Evolutionary conservation across 2,329 filamentous ascomycete genomes (phyloP), one percentile per base, ranked within the genome.

Genomic region (Parascedosporium putredinis): DNA sequence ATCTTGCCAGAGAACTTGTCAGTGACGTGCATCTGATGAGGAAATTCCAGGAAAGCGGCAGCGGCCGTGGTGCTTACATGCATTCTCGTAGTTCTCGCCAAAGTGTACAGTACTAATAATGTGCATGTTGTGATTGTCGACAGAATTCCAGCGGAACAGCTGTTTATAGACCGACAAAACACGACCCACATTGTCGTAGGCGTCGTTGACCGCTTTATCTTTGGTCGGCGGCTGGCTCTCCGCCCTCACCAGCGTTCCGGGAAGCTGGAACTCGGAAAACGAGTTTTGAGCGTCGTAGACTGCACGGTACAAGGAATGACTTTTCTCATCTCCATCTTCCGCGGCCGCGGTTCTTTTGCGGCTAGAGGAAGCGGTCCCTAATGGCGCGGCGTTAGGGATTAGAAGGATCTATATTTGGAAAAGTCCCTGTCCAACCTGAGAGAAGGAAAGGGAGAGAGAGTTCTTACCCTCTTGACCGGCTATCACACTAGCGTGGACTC

Each of bases 41-140:
- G n/a, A n/a, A n/a, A n/a, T n/a, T n/a, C n/a, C n/a, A n/a, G n/a
- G n/a, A n/a, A n/a, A n/a, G n/a, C n/a, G n/a, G n/a, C n/a, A n/a
- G n/a, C n/a, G n/a, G n/a, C n/a, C 12, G 20, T 42, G 7, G 18
- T 2, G 63, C 67, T 61, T 52, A 70, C 67, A 75, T 31, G 75
- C 74, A 59, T 78, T 78, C 55, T 74, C 70, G 52, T 73, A 76
- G 6, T 64, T 57, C 51, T 67, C 51, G 3, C 68, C 72, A 56
- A 74, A 78, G 55, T 79, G 75, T 18, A 79, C 71, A n/a, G 68
- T 71, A 57, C 70, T 75, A 52, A 72, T 61, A 29, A 78, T 67
- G n/a, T 68, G 62, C 58, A 67, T 64, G 52, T 72, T 71, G 45
- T 68, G 63, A 62, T 75, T 71, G 60, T 79, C 71, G 50, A 78